Evolutionary conservation across 768 basidiomycete species (phyloP), one percentile per base, ranked within the genome.

Genomic region (Candolleomyces aberdarensis): DNA sequence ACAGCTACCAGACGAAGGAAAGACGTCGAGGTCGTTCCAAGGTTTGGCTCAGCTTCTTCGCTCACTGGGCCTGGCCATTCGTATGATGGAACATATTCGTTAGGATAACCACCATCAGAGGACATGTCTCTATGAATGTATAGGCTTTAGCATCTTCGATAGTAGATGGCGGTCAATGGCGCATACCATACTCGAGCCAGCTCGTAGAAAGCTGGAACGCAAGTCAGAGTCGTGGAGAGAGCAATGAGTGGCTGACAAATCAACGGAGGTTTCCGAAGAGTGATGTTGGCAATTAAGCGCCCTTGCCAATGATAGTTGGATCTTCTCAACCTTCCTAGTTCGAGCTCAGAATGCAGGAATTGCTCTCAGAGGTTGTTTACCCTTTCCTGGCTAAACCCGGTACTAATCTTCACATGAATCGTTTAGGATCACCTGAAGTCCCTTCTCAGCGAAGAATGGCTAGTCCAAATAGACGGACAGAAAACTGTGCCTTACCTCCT

Each of bases 401-500:
- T 20, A 29, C 48, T 31, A 5, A 52, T 19, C 22, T 3, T 11
- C 15, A 40, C 20, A 29, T 15, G 26, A n/a, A 13, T 43, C 48
- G 51, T 57, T 43, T 61, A 91, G 89, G 83, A 84, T 52, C 78
- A 85, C 58, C 75, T 80, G 39, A 84, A 83, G 57, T 69, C 71
- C 39, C 78, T 92, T 36, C 74, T 88, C 31, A 75, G 74, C 59
- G 88, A 85, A 69, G 89, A 91, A 71, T 92, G 91, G 91, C 77
- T 92, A 13, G 83, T 83, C 36, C 91, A 88, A 70, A 75, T 81
- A 55, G 86, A 91, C 67, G 75, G 76, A 41, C 75, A 75, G 49
- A 81, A 75, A 15, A 85, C 88, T 1, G 83, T 78, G 1, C 85
- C 89, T 39, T 92, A 91, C 73, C 81, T 92, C 64, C 74, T 91